These are phyloP conservation scores for Bruguiera sexangula DNA, from an alignment of 345 rosid genomes.

Conservation along the genomic window DNA sequence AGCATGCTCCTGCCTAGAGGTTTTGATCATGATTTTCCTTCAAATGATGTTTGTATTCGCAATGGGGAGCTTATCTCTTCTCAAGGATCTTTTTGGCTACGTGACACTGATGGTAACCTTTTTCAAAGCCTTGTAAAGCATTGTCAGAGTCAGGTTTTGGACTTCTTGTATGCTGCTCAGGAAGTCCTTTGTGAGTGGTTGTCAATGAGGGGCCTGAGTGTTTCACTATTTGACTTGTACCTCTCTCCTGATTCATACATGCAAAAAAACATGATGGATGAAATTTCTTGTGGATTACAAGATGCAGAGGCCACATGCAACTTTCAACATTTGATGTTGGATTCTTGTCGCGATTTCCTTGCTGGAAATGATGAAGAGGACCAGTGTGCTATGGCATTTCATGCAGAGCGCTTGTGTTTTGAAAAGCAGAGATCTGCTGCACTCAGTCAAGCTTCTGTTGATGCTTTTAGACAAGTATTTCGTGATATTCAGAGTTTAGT, in stretches of 20 bases:
- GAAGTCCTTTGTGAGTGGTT: slow-evolving; percentile 89
- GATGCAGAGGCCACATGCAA: slow-evolving; percentile 66
- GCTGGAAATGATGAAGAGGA: slow-evolving; percentile 41
- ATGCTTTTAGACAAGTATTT: slow-evolving; percentile 66
- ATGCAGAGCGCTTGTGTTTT: slow-evolving; percentile 41
- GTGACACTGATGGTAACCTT: slow-evolving; percentile 64
- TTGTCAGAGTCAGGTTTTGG: slow-evolving; percentile 46
- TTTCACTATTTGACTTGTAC: slow-evolving; percentile 73
- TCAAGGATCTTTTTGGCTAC: slow-evolving; percentile 72
- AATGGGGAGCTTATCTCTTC: slow-evolving; percentile 62
- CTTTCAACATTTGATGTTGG: slow-evolving; percentile 69
- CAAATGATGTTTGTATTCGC: slow-evolving; percentile 40
- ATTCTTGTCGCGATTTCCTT: slow-evolving; percentile 55
- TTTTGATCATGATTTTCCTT: slow-evolving; percentile 50
- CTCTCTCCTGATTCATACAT: slow-evolving; percentile 49
- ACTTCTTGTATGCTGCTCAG: slow-evolving; percentile 62
- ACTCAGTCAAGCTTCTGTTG: slow-evolving; percentile 67
- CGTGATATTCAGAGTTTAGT: slow-evolving; percentile 72
- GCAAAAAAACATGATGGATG: slow-evolving; percentile 59
- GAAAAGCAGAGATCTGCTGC: slow-evolving; percentile 80
- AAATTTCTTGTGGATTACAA: slow-evolving; percentile 53
- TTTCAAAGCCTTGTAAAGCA: slow-evolving; percentile 60
- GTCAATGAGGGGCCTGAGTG: slow-evolving; percentile 71
- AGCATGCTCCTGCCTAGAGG: slow-evolving; percentile 73
- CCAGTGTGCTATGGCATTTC: slow-evolving; percentile 29